A percentile compares a stretch with the other conserved stretches of the same genome.
Evolutionary conservation across 257 asterid species (phyloP).

Genomic region (Solanum piurae): DNA sequence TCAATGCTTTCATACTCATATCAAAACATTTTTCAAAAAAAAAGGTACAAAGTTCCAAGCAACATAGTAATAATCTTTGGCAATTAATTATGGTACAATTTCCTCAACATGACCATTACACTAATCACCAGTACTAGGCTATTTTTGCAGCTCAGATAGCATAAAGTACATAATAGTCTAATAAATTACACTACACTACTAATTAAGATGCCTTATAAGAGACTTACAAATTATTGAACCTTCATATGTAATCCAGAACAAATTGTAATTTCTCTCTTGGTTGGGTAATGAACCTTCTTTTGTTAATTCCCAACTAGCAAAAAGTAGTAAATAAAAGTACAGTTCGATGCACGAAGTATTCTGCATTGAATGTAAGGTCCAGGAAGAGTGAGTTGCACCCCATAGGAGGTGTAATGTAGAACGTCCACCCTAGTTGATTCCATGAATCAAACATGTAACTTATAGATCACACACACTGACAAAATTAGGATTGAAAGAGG

Average conservation of each 20-base stretch:
- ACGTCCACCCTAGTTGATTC: background rate
- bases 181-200: background rate
- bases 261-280: background rate
- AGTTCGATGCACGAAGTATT: background rate
- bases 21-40: background rate
- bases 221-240: background rate
- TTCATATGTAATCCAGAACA: background rate
- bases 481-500: background rate
- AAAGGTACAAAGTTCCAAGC: background rate
- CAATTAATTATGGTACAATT: background rate
- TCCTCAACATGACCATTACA: background rate
- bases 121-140: background rate
- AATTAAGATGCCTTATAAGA: background rate
- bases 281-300: background rate
- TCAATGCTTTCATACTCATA: background rate
- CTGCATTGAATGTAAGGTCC: background rate
- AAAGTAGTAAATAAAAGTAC: background rate
- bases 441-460: background rate
- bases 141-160: background rate
- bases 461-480: background rate
- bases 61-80: background rate
- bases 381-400: background rate
- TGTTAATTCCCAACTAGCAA: background rate
- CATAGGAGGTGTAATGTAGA: background rate
- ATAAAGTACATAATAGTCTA: background rate